These are phyloP conservation scores for Fusarium devonianum DNA, from an alignment of 2,329 filamentous ascomycete species.

Conservation along the genomic window DNA sequence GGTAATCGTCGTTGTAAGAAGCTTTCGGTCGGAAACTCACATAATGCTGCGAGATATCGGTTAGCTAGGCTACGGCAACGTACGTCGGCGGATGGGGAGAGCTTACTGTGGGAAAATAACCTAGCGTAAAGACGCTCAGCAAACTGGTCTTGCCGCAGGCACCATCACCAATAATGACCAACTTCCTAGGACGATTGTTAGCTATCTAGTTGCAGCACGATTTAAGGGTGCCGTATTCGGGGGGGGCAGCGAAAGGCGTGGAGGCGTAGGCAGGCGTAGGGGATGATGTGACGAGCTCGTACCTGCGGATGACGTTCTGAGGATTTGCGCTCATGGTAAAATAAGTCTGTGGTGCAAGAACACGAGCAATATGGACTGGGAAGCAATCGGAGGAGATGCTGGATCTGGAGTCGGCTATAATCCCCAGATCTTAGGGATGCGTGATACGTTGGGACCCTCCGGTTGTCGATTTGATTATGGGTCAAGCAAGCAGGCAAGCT, in stretches of 20 bases:
- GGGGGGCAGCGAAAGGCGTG: neutral
- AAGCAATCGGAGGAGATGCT: slow-evolving; percentile 13
- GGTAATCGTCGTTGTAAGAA: slow-evolving; percentile 27
- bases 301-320: slow-evolving; percentile 72
- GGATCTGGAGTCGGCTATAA: slow-evolving; percentile 32
- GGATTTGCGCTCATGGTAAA: slow-evolving; percentile 55
- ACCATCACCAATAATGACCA: slow-evolving; percentile 96
- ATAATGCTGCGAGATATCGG: slow-evolving; percentile 59
- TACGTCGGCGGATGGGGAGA: slow-evolving; percentile 6
- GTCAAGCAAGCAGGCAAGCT: slow-evolving; percentile 19
- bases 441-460: slow-evolving; percentile 9
- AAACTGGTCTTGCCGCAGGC: slow-evolving; percentile 98
- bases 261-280: neutral
- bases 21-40: slow-evolving; percentile 50
- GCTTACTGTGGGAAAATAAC: slow-evolving; percentile 96
- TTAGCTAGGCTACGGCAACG: slow-evolving; percentile 39
- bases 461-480: slow-evolving; percentile 28
- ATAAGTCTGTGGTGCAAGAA: slow-evolving; percentile 21
- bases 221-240: neutral
- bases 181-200: slow-evolving; percentile 68
- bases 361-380: slow-evolving; percentile 17
- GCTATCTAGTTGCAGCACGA: slow-evolving; percentile 5
- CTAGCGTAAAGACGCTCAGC: slow-evolving; percentile 95
- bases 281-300: slow-evolving; percentile 44
- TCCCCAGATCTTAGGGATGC: slow-evolving; percentile 31